Percentiles rank a stretch among this genome's conserved stretches.
Conservation (phyloP, 306 rosid genomes). For the Neltuma alba region DNA sequence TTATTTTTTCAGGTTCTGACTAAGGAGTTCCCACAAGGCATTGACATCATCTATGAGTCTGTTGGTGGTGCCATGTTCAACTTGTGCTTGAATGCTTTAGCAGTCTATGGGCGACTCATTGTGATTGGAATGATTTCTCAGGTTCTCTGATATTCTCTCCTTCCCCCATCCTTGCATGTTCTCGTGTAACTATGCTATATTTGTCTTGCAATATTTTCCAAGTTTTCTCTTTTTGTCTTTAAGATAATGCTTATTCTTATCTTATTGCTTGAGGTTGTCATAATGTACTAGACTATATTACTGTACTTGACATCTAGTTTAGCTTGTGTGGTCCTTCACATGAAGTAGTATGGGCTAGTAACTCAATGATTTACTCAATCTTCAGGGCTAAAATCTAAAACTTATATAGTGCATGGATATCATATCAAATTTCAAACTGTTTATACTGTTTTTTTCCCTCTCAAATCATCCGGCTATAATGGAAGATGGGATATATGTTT, state of each 20-base stretch:
- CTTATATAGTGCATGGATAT: slow-evolving; percentile 13
- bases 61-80: slow-evolving; percentile 95
- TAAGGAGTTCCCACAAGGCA: slow-evolving; percentile 79
- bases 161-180: neutral
- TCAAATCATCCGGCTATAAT: slow-evolving; percentile 24
- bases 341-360: neutral
- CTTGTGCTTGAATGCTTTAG: slow-evolving; percentile 88
- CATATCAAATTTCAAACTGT: slow-evolving; percentile 6
- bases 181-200: slow-evolving; percentile 4
- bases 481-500: slow-evolving; percentile 13
- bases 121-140: slow-evolving; percentile 98
- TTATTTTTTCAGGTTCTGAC: slow-evolving; percentile 63
- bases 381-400: neutral
- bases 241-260: neutral
- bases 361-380: slow-evolving; percentile 16
- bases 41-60: slow-evolving; percentile 90
- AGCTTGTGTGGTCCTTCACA: no score
- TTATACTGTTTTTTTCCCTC: neutral
- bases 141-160: slow-evolving; percentile 50
- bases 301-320: neutral
- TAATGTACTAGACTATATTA: neutral
- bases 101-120: slow-evolving; percentile 75
- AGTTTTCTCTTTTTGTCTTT: neutral
- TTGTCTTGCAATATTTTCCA: neutral
- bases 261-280: neutral